Base-by-base conservation (phyloP, 2,329 filamentous ascomycete genomes). In the Neophaeococcomyces aloes region DNA sequence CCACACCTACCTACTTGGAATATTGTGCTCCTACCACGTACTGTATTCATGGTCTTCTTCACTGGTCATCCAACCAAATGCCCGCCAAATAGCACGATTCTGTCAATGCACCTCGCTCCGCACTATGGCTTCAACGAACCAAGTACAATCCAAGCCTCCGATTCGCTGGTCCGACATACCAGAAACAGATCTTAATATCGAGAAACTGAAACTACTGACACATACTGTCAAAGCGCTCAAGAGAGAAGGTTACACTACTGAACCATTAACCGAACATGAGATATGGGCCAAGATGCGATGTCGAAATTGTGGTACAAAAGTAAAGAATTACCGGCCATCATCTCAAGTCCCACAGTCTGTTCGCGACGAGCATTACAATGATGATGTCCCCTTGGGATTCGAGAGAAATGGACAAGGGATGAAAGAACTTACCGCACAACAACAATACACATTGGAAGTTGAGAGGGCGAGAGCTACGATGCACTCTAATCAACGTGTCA, bases 231-330 rank as follows among this genome's bases (percentile, higher is more conserved):
- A 40, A 27, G 40, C 33, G 29, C 29, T 54, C 34, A 21, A 34
- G 23, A 40, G 41, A 21, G 38, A 18, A 42, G 47, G 49, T 10
- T 54, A 54, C 38, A 37, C 52, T 2, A 18, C 43, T 15, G 33
- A 53, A 15, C 47, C 46, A 13, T 47, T 54, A 10, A 38, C 43
- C 2, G 25, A n/a, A 7, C 14, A 7, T 2, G 34, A 53, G 29
- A 44, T 52, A n/a, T 45, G 48, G 37, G 19, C 32, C n/a, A 54
- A 54, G 17, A 46, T 40, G 29, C 48, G 47, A 39, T 51, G 50
- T 21, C 7, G 6, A 15, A 37, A 40, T 27, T 51, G 49, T 27
- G 21, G 39, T 29, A 30, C 25, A 32, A 17, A 31, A 15, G n/a
- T 42, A 7, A 42, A 42, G 39, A n/a, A 14, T 19, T 42, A 42